Conservation (phyloP, 441 rosid species). For the Erodium texanum region DNA sequence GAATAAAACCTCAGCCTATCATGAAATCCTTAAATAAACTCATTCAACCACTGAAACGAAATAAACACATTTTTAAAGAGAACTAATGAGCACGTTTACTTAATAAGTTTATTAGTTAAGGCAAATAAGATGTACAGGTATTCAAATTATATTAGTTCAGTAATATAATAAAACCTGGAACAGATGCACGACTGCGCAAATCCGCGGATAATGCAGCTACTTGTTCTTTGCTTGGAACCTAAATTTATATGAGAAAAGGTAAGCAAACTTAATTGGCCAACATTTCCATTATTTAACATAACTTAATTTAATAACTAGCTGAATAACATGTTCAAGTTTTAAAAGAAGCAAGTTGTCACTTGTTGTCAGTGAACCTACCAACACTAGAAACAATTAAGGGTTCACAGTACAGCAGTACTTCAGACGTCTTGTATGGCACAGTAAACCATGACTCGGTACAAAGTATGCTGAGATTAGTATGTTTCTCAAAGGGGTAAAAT, state of each 20-base stretch:
- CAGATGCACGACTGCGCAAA: conserved; percentile 61
- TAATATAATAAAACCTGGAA: conserved; percentile 54
- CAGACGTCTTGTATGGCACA: background rate
- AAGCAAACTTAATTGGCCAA: background rate
- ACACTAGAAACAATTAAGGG: background rate
- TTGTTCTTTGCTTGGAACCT: conserved; percentile 91
- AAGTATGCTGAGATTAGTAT: background rate
- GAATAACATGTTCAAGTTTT: background rate
- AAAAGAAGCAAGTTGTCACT: background rate
- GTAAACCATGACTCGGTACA: background rate
- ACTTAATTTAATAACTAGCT: background rate
- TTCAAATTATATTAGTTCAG: background rate
- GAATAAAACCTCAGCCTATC: conserved; percentile 6
- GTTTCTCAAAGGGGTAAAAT: conserved; percentile 5
- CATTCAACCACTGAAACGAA: background rate
- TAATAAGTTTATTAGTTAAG: background rate
- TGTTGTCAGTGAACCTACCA: background rate
- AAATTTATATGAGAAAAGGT: conserved; percentile 14
- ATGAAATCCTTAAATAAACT: background rate
- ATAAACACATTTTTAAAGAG: background rate
- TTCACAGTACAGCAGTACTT: background rate
- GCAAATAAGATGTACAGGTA: background rate
- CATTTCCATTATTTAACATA: background rate
- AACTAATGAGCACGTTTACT: background rate
- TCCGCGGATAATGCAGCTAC: conserved; percentile 77